Evolutionary conservation across 106 monocot genomes (phyloP), one percentile per base, ranked within the genome.

Genomic region (Platanthera guangdongensis): DNA sequence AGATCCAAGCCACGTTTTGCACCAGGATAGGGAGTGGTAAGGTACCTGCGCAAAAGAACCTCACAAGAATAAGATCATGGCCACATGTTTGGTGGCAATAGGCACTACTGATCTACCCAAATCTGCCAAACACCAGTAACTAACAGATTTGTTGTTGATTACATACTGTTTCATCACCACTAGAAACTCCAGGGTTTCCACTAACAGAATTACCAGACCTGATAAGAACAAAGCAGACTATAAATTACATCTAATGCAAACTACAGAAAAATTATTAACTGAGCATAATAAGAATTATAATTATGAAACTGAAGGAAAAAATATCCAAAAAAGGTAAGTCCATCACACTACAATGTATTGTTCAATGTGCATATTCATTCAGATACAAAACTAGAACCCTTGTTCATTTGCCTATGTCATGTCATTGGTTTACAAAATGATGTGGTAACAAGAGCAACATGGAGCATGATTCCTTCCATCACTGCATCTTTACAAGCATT

Each of bases 11-110:
- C 97, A 99, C 12, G 90, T 91, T 74, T 94, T 99, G 86, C 97
- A 97, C 97, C 97, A 99, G 51, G 97, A 94, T 16, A 99, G 91
- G 46, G 97, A 99, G 83, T 94, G 78, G 70, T 94, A 99, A 4
- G 97, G 72, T 51, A 99, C 97, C 97, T 99, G 83, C 25, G 78
- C 55, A 75, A 77, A 75, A 28, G 8, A 57, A 53, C 25, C 30
- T 79, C 10, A 75, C 21, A 73, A 21, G 48, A 45, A 79, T 78
- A 22, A 75, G 71, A 47, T 7, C 39, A 73, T 76, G 51, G 28
- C 47, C 6, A 70, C 7, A 16, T 47, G 70, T 47, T 48, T 7
- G 14, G 15, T 13, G 47, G 1, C 47, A 48, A 47, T 16, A 70
- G 16, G 47, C 25, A 70, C 47, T 48, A 15, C 8, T 16, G n/a